These are phyloP conservation scores for Adansonia digitata DNA, from an alignment of 345 rosid species.

Conservation along the genomic window DNA sequence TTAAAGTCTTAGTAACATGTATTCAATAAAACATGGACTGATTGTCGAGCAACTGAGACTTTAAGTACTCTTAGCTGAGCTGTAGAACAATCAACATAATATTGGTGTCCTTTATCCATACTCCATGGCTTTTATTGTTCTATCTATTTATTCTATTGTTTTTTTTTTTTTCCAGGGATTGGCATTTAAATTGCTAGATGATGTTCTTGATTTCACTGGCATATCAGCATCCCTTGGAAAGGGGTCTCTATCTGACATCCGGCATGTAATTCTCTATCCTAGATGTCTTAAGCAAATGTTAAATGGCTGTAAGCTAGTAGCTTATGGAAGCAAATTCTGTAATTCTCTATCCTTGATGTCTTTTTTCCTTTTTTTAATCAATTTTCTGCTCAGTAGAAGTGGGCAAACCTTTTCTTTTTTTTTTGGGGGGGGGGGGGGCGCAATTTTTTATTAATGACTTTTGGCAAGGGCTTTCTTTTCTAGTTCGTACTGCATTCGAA, in stretches of 20 bases:
- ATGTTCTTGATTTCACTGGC: slow-evolving; percentile 92
- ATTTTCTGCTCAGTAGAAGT: not conserved
- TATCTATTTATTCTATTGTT: not conserved
- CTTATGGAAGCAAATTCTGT: slow-evolving; percentile 5
- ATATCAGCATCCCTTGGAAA: slow-evolving; percentile 90
- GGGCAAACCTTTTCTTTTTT: too few relatives aligned
- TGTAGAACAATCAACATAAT: not conserved
- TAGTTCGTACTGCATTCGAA: not conserved
- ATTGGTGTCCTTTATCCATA: not conserved
- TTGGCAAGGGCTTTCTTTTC: not conserved
- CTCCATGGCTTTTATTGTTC: not conserved
- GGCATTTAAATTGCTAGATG: slow-evolving; percentile 89
- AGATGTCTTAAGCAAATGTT: not conserved
- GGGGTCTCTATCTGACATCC: slow-evolving; percentile 83
- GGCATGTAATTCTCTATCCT: slow-evolving; percentile 49
- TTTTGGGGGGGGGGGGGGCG: too few relatives aligned
- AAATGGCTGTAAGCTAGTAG: not conserved
- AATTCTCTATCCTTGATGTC: too few relatives aligned
- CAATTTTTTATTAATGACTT: not conserved
- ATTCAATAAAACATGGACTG: not conserved
- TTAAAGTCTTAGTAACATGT: too few relatives aligned
- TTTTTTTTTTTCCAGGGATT: slow-evolving; percentile 59
- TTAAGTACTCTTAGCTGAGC: not conserved
- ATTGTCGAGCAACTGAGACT: not conserved
- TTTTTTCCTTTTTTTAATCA: not conserved